A percentile compares a stretch with the other conserved stretches of the same genome.
These are phyloP conservation scores for Pythium aquatile DNA, from an alignment of 352 stramenopile genomes.

Conservation along the genomic window DNA sequence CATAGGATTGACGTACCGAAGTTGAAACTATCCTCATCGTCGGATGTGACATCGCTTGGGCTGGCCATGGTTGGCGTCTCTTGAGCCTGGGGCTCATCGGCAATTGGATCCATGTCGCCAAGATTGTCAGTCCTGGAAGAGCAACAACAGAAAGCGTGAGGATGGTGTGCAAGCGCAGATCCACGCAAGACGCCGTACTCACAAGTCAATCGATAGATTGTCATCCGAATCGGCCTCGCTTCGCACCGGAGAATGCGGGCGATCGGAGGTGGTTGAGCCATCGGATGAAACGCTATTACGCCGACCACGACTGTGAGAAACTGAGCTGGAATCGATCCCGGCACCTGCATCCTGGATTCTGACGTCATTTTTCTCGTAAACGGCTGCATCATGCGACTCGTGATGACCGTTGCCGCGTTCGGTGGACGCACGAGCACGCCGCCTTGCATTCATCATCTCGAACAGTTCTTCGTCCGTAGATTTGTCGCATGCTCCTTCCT, in stretches of 20 bases:
- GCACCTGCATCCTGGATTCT: not conserved
- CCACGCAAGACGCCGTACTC: not conserved
- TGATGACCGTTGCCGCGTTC: not conserved
- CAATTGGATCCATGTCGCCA: not conserved
- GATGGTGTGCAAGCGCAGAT: not conserved
- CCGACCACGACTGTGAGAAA: not conserved
- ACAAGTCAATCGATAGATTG: slow-evolving; percentile 69
- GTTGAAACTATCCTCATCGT: slow-evolving; percentile 31
- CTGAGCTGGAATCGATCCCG: not conserved
- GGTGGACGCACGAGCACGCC: not conserved
- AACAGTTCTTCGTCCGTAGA: not conserved
- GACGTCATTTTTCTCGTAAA: not conserved
- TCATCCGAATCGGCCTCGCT: slow-evolving; percentile 25
- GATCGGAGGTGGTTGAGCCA: not conserved
- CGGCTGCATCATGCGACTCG: not conserved
- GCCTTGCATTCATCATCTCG: not conserved
- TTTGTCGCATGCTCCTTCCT: not conserved
- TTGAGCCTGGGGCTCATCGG: not conserved
- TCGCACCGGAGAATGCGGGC: not conserved
- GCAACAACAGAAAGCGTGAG: not conserved
- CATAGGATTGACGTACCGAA: slow-evolving; percentile 21
- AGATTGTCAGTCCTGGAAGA: slow-evolving; percentile 7
- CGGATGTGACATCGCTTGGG: not conserved
- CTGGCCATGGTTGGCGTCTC: not conserved
- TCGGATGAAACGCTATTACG: not conserved